Percentiles rank a stretch among this genome's conserved stretches.
These are phyloP conservation scores for Papiliotrema fonsecae DNA, from an alignment of 1,284 basidiomycete genomes.

Conservation along the genomic window DNA sequence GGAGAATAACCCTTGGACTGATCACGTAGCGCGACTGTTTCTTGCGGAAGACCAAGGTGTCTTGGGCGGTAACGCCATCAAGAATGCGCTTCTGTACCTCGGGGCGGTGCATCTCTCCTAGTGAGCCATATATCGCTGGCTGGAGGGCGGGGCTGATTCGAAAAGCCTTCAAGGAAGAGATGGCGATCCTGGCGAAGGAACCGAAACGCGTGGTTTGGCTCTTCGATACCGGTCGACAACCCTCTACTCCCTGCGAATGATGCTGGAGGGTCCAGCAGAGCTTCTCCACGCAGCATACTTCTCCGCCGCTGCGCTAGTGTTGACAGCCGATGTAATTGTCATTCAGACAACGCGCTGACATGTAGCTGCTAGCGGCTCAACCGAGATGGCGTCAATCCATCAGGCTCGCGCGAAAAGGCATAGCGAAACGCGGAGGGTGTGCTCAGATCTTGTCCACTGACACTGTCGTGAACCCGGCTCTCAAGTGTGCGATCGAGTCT, in stretches of 20 bases:
- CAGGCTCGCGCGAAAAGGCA: no score
- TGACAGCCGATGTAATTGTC: no score
- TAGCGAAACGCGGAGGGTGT: no score
- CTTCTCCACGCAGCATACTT: conserved; percentile 8
- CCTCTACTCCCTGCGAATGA: conserved; percentile 25
- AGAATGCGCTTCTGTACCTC: conserved; percentile 28
- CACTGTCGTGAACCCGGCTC: no score
- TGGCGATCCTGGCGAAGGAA: background rate
- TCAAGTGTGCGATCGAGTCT: no score
- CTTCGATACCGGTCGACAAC: conserved; percentile 22
- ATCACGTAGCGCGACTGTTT: conserved; percentile 35
- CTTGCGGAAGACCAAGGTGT: conserved; percentile 27
- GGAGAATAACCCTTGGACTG: conserved; percentile 38
- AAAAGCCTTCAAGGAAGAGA: conserved; percentile 15
- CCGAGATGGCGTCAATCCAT: no score
- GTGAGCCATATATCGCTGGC: conserved; percentile 9
- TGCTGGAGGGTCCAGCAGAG: conserved; percentile 17
- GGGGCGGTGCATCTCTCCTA: conserved; percentile 31
- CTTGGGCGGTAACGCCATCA: conserved; percentile 27
- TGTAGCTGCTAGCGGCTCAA: no score
- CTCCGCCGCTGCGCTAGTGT: no score
- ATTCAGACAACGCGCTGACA: no score
- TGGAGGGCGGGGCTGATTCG: background rate
- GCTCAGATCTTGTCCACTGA: no score
- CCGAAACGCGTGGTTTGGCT: conserved; percentile 17